Base-by-base conservation (phyloP, 495 filamentous ascomycete genomes). In the Collariella sp. region DNA sequence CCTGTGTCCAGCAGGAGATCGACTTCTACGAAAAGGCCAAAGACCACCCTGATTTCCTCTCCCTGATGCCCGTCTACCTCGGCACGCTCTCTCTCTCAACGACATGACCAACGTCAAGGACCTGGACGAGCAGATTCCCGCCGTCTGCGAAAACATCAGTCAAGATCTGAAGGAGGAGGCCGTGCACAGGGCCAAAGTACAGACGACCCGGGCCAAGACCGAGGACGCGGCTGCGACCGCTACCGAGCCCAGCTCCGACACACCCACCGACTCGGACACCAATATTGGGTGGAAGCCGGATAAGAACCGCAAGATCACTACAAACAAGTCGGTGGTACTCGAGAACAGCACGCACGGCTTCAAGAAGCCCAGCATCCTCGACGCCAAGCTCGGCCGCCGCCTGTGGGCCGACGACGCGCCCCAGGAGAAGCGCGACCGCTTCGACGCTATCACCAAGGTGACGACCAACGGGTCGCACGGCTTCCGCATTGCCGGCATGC, bases 401-500 rank as follows among this genome's bases (percentile, higher is more conserved):
- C 70, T 98, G 19, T 97, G 89, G 87, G 91, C 87, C 6, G 84
- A 91, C 46, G 82, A 86, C 67, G 89, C 93, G 40, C 80, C 81
- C 18, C 68, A 74, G 36, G 81, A 86, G 46, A 98, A 98, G 73
- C 79, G 84, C 26, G 75, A 72, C 24, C 81, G 88, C 48, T 81
- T 98, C 40, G 88, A 96, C 66, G 81, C 85, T 46, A 84, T 95
- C 33, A 79, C 80, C 15, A 76, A 80, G 48, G 80, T 83, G 57
- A 95, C 89, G 16, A 98, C 93, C 1, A 88, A 85, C 63, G 80
- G 80, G 23, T 81, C 79, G 24, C 76, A 95, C 33, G 89, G 89
- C 16, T 93, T 91, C 66, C 82, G 93, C 19, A 84, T 98, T 54
- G 89, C 89, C 0, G 93, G 93, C 2, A 98, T 98, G 94, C 86